Evolutionary conservation across 495 filamentous ascomycete genomes (phyloP).

Genomic region (Cercophora samala): DNA sequence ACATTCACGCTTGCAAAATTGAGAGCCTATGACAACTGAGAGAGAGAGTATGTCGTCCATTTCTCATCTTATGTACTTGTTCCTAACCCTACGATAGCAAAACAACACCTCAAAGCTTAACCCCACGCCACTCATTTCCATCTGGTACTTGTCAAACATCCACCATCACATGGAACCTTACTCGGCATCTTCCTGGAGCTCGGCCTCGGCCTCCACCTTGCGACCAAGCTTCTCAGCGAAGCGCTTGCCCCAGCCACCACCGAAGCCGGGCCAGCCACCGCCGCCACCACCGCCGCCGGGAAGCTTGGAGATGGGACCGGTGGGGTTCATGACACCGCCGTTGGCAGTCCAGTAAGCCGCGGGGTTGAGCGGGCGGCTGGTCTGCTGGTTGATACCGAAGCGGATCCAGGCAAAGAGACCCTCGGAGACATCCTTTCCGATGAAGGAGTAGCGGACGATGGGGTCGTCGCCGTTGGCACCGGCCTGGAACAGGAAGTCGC

Average conservation of each 20-base stretch:
- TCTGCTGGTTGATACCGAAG: constrained; percentile 50
- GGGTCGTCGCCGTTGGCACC: constrained; percentile 55
- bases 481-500: constrained; percentile 49
- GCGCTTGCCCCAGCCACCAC: background rate
- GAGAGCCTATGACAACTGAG: too few relatives aligned
- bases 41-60: background rate
- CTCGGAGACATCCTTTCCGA: constrained; percentile 52
- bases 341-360: constrained; percentile 29
- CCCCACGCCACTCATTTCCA: background rate
- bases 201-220: background rate
- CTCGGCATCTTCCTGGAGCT: constrained; percentile 2
- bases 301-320: constrained; percentile 30
- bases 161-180: background rate
- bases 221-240: constrained; percentile 2
- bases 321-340: constrained; percentile 38
- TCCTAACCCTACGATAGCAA: background rate
- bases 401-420: constrained; percentile 58
- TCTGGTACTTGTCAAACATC: background rate
- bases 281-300: constrained; percentile 20
- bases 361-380: constrained; percentile 27
- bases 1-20: too few relatives aligned
- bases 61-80: background rate
- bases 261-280: constrained; percentile 11
- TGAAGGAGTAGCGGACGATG: constrained; percentile 52
- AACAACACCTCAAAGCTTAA: background rate